phyloP scores from a whole-genome alignment of 805 yeast genomes.

The Lipomyces lipofer region DNA sequence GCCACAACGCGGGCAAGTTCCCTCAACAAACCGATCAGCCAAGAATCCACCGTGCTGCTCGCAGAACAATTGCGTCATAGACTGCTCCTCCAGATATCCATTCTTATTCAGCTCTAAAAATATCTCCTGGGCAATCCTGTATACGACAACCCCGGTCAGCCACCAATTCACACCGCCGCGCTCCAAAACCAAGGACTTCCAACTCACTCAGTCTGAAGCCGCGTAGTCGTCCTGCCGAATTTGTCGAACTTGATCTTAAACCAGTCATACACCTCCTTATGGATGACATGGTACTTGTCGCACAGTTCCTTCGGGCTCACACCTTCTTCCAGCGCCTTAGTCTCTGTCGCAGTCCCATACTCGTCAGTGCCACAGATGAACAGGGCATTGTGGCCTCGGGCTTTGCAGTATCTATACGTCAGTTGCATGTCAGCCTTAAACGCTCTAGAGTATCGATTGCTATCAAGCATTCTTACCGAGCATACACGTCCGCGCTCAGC shows the following conservation, averaged over 20 bases:
- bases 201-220: conserved; percentile 68
- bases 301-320: conserved; percentile 87
- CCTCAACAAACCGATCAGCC: conserved; percentile 97
- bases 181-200: not conserved
- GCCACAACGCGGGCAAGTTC: conserved; percentile 91
- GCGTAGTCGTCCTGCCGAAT: conserved; percentile 96
- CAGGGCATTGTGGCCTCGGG: conserved; percentile 82
- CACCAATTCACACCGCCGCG: not conserved
- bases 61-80: conserved; percentile 89
- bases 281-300: conserved; percentile 84
- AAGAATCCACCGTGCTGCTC: conserved; percentile 84
- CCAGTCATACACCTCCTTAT: conserved; percentile 92
- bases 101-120: conserved; percentile 75
- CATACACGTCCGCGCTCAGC: conserved; percentile 87
- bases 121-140: conserved; percentile 82
- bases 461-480: conserved; percentile 74
- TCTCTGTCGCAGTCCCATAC: conserved; percentile 99
- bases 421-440: conserved; percentile 51
- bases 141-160: not conserved
- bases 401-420: conserved; percentile 68
- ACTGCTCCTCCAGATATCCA: conserved; percentile 78
- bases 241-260: conserved; percentile 91
- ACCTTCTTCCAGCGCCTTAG: conserved; percentile 93
- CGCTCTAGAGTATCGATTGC: conserved; percentile 82
- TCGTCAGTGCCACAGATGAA: conserved; percentile 97